These are phyloP conservation scores for Paratinospora sagittata DNA, from an alignment of 164 flowering plant genomes.

Conservation along the genomic window DNA sequence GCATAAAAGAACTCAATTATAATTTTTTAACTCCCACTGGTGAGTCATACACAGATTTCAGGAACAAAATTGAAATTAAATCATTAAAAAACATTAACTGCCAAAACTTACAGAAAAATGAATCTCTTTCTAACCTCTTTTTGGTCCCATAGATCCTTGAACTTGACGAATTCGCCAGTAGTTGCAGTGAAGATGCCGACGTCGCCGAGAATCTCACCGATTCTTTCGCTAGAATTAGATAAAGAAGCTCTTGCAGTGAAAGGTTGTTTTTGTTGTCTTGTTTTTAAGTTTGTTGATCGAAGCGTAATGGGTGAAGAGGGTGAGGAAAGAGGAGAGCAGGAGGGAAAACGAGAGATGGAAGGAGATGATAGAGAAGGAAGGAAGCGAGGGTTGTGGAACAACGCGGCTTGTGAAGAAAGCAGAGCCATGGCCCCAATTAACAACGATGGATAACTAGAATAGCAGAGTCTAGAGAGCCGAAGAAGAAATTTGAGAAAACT, in stretches of 20 bases:
- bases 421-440: conserved; percentile 4
- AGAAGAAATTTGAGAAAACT: no score
- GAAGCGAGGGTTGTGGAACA: not conserved
- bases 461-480: not conserved
- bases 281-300: conserved; percentile 13
- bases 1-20: no score
- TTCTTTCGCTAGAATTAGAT: conserved; percentile 12
- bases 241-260: conserved; percentile 14
- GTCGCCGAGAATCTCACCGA: conserved; percentile 37
- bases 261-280: conserved; percentile 6
- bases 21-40: no score
- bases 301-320: conserved; percentile 4
- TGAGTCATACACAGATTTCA: no score
- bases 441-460: not conserved
- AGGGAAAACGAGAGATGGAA: conserved; percentile 8
- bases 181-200: conserved; percentile 60
- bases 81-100: no score
- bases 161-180: conserved; percentile 48
- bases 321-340: conserved; percentile 22
- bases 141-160: conserved; percentile 79
- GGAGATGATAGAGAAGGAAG: conserved; percentile 10
- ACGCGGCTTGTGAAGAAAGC: conserved; percentile 7
- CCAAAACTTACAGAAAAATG: no score
- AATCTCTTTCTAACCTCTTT: conserved; percentile 38
- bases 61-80: no score